phyloP scores from a whole-genome alignment of 169 alveolate species.

The Fabrea salina region DNA sequence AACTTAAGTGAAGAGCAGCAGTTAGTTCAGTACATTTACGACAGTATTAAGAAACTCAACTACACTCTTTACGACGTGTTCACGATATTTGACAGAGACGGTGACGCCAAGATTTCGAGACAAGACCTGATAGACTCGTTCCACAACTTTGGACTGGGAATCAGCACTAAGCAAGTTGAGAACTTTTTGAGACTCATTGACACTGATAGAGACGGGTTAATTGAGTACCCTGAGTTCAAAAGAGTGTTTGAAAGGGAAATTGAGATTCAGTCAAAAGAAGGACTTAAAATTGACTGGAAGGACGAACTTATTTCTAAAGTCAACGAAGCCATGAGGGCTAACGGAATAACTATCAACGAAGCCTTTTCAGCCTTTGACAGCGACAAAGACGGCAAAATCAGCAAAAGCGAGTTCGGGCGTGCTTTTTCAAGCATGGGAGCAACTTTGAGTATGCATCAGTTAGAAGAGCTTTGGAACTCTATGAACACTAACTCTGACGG shows the following conservation, averaged over 20 bases:
- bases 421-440: conserved; percentile 32
- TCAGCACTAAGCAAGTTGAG: conserved; percentile 37
- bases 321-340: neutral
- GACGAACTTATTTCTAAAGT: conserved; percentile 29
- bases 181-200: conserved; percentile 45
- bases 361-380: conserved; percentile 45
- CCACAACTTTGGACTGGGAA: conserved; percentile 36
- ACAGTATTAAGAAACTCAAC: conserved; percentile 30
- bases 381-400: conserved; percentile 36
- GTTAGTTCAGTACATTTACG: neutral
- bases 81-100: conserved; percentile 44
- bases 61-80: conserved; percentile 52
- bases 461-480: conserved; percentile 25
- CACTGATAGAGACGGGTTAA: conserved; percentile 38
- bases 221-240: conserved; percentile 37
- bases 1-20: conserved; percentile 17
- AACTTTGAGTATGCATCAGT: conserved; percentile 23
- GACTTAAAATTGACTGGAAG: conserved; percentile 1
- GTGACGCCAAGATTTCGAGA: conserved; percentile 41
- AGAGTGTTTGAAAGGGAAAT: conserved; percentile 34
- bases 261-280: neutral
- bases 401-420: conserved; percentile 29
- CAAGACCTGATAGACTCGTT: conserved; percentile 46
- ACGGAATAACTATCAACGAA: conserved; percentile 20
- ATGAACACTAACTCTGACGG: conserved; percentile 37